A percentile compares a stretch with the other conserved stretches of the same genome.
Evolutionary conservation across 192 early-diverging fungal genomes (phyloP).

Genomic region (Coemansia sp.): DNA sequence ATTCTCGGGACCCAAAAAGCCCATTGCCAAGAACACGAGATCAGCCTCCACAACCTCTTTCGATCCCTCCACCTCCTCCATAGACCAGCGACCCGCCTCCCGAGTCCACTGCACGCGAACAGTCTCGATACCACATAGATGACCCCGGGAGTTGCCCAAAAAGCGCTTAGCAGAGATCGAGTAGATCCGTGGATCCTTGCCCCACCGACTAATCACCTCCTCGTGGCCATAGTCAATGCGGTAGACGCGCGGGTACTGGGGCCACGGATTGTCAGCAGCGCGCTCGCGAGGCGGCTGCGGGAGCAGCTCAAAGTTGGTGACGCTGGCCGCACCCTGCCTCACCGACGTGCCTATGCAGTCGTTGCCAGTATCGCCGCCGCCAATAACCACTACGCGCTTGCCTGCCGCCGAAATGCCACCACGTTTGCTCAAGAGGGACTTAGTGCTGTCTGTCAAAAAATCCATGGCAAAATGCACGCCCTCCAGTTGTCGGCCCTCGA

Average conservation of each 20-base stretch:
- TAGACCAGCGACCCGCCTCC: conserved; percentile 71
- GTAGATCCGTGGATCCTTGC: conserved; percentile 94
- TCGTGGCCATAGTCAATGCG: conserved; percentile 96
- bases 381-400: conserved; percentile 95
- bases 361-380: conserved; percentile 96
- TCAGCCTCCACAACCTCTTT: conserved; percentile 87
- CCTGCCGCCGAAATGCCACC: conserved; percentile 74
- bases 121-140: conserved; percentile 88
- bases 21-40: conserved; percentile 92
- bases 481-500: conserved; percentile 80
- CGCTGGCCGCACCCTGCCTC: conserved; percentile 84
- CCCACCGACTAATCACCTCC: conserved; percentile 83
- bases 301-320: conserved; percentile 96
- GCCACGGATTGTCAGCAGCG: conserved; percentile 95
- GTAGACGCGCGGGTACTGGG: conserved; percentile 93
- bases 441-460: conserved; percentile 87
- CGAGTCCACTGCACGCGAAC: conserved; percentile 96
- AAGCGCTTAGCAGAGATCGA: conserved; percentile 96
- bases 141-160: conserved; percentile 73
- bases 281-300: conserved; percentile 86
- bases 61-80: conserved; percentile 84
- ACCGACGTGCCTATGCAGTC: conserved; percentile 95
- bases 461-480: conserved; percentile 99
- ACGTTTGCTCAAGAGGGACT: conserved; percentile 73
- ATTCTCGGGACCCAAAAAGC: conserved; percentile 92